Base-by-base conservation (phyloP, 768 basidiomycete species). In the Serpula lacrymans region DNA sequence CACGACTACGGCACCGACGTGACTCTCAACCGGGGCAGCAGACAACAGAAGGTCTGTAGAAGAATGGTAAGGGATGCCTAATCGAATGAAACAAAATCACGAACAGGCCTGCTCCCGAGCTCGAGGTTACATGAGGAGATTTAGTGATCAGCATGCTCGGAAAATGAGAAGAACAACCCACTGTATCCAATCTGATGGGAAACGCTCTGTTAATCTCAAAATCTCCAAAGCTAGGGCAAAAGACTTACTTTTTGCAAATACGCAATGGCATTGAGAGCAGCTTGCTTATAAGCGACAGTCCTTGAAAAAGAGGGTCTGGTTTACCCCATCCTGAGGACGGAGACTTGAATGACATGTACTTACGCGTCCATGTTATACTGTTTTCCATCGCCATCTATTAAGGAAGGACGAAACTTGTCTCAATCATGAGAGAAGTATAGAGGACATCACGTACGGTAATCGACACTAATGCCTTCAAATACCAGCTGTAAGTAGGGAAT, bases 291-390 rank as follows among this genome's bases (percentile, higher is more conserved):
- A 3, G 87, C 85, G 13, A 84, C 82, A 16, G 84, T 77, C 0
- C 81, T 83, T 36, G 22, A 24, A 22, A 18, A 16, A n/a, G 8
- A n/a, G 37, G 32, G 30, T 35, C 28, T 5, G 39, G 33, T 6
- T 10, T 33, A 12, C 10, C n/a, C 2, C 12, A 30, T 25, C 31
- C 3, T 13, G 14, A 14, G 8, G 37, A 43, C n/a, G 5, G 5
- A 22, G 1, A 27, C 13, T 29, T 33, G 22, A 42, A 33, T 10
- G 24, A 20, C 13, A 16, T 12, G 6, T 3, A 49, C 76, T 52
- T 58, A 84, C 74, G 83, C 79, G 50, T 84, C 81, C 85, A 88
- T 88, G 53, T 79, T 71, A 60, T 85, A 83, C 58, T 87, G 84
- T 45, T 74, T 80, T 9, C 84, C 84, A 50, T 81, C 76, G 1